Base-by-base conservation (phyloP, 148 eudicot genomes). In the Euryodendron excelsum region DNA sequence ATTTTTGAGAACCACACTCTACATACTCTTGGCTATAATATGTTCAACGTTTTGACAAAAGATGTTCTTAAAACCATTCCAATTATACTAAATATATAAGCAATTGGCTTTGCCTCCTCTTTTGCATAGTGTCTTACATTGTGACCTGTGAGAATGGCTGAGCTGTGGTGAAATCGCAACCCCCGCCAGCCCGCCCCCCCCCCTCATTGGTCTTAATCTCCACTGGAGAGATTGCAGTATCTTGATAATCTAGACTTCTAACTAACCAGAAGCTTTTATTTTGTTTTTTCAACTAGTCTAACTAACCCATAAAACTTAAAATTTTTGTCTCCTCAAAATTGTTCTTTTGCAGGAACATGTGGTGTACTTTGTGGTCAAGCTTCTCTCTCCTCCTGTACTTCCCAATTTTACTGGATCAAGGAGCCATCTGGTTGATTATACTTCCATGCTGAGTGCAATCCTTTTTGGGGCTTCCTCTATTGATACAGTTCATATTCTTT, bases 401-500 rank as follows among this genome's bases (percentile, higher is more conserved):
- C 75, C 69, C 69, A 69, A 75, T 69, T 67, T 68, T 62, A 59
- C 61, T 23, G 75, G 70, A 47, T 33, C 79, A 13, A 59, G 75
- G 30, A 75, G 61, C 60, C 79, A 80, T 75, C 74, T 80, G 75
- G 50, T 80, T 80, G 56, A 76, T 44, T 59, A 67, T 48, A 76
- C 72, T 12, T 34, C 83, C 50, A 74, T 76, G 79, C 70, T 80
- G 47, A 75, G 68, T 58, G 79, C 83, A 39, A 48, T 80, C 44
- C 79, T 80, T 69, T 75, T 74, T 75, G 83, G 83, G 39, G 83
- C 79, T 75, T 68, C 83, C 52, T 80, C 83, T 48, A 12, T 76
- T 39, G 83, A 80, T 69, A 75, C 68, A 47, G 83, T 80, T 72
- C 83, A 80, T 69, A 80, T 80, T 66, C 83, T 80, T 58, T 80